phyloP scores from a whole-genome alignment of 139 green algal species.

The Deuterostichococcus epilithicus region DNA sequence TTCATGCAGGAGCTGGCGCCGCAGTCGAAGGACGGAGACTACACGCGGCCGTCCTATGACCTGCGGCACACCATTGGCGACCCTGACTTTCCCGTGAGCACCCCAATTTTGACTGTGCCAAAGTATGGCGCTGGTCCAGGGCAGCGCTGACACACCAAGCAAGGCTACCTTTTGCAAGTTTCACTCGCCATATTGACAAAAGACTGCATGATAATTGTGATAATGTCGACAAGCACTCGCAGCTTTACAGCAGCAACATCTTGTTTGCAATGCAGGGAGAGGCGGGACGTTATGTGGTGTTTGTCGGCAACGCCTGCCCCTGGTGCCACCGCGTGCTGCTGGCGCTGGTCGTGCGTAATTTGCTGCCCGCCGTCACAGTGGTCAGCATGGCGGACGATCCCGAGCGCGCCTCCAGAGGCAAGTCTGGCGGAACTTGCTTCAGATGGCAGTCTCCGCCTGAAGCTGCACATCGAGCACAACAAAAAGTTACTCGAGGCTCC shows the following conservation, averaged over 20 bases:
- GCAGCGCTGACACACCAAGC: no score
- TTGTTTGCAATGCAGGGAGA: conserved; percentile 39
- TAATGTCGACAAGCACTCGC: neutral
- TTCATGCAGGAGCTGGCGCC: conserved; percentile 90
- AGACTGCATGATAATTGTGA: neutral
- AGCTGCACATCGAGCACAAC: no score
- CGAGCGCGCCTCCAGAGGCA: conserved; percentile 54
- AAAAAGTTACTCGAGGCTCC: no score
- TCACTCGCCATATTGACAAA: no score
- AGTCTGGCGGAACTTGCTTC: no score
- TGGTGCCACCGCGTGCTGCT: conserved; percentile 92
- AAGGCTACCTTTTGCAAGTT: no score
- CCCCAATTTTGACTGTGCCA: neutral
- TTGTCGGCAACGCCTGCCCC: conserved; percentile 92
- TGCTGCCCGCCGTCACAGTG: conserved; percentile 30
- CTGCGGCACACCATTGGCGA: conserved; percentile 60
- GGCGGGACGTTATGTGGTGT: conserved; percentile 73
- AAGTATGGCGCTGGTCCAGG: no score
- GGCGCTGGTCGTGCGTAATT: conserved; percentile 57
- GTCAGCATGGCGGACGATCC: conserved; percentile 62
- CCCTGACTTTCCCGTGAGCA: conserved; percentile 50
- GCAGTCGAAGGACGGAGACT: conserved; percentile 64
- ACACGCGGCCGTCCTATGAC: conserved; percentile 64
- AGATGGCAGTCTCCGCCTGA: no score
- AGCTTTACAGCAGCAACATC: neutral